Percentiles rank a stretch among this genome's conserved stretches.
phyloP scores from a whole-genome alignment of 805 yeast genomes.

The Brettanomyces nanus region DNA sequence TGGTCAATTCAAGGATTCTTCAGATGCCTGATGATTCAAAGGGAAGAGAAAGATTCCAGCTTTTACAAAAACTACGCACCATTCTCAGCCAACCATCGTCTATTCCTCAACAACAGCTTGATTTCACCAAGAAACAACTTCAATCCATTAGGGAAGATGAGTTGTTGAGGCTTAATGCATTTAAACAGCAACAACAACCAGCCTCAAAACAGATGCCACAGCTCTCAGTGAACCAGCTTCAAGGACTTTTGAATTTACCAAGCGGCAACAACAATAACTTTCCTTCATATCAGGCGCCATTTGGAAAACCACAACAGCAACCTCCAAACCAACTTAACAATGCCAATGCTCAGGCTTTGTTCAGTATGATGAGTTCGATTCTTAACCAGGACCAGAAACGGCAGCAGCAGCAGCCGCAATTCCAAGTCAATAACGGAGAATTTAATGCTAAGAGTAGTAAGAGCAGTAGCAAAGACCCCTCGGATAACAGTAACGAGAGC shows the following conservation, averaged over 20 bases:
- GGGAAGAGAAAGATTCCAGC: slow-evolving; percentile 34
- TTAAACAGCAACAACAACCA: slow-evolving; percentile 16
- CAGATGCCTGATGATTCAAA: slow-evolving; percentile 30
- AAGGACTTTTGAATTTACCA: slow-evolving; percentile 8
- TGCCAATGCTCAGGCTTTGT: slow-evolving; percentile 15
- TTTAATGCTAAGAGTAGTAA: not conserved
- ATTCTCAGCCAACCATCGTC: slow-evolving; percentile 27
- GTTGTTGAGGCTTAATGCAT: slow-evolving; percentile 17
- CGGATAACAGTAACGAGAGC: slow-evolving; percentile 2
- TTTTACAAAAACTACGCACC: slow-evolving; percentile 34
- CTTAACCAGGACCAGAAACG: slow-evolving; percentile 10
- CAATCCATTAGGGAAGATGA: slow-evolving; percentile 28
- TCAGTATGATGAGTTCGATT: slow-evolving; percentile 18
- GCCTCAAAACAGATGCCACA: slow-evolving; percentile 9
- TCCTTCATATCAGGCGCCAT: not conserved
- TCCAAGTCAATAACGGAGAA: not conserved
- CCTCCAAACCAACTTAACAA: slow-evolving; percentile 6
- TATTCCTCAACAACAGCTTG: slow-evolving; percentile 24
- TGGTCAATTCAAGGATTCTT: slow-evolving; percentile 33
- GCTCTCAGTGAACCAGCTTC: slow-evolving; percentile 13
- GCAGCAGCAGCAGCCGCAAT: slow-evolving; percentile 2
- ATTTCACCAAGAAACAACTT: slow-evolving; percentile 25
- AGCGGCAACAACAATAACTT: not conserved
- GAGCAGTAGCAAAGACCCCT: no score
- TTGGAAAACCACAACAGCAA: slow-evolving; percentile 8